Evolutionary conservation across 306 rosid species (phyloP).

Genomic region (Sechiopsis laciniata): DNA sequence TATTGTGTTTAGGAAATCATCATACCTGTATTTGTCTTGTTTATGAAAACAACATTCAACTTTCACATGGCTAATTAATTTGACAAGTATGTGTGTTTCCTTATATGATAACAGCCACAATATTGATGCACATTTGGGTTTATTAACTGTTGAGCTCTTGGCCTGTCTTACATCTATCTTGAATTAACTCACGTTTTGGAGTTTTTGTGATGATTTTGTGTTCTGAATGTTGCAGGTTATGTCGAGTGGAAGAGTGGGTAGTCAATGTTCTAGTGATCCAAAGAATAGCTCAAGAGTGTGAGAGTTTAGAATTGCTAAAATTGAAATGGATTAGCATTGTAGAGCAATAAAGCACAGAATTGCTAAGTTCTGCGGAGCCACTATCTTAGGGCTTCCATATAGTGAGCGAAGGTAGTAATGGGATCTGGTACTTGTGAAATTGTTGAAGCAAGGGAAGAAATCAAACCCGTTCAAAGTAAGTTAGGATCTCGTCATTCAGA

Average conservation of each 20-base stretch:
- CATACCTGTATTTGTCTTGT: background rate
- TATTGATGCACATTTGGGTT: conserved; percentile 6
- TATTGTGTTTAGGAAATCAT: background rate
- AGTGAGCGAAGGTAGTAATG: conserved; percentile 35
- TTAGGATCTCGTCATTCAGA: conserved; percentile 21
- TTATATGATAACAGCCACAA: background rate
- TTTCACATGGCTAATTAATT: background rate
- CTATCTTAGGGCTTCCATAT: background rate
- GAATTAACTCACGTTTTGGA: background rate
- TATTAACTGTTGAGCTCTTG: background rate
- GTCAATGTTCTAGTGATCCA: conserved; percentile 23
- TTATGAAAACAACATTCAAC: background rate
- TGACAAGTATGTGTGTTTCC: background rate
- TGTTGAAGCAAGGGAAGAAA: conserved; percentile 77
- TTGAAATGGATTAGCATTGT: conserved; percentile 1
- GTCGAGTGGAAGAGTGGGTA: conserved; percentile 24
- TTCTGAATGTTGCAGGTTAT: conserved; percentile 24
- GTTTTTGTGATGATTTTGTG: conserved; percentile 30
- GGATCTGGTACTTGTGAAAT: conserved; percentile 85
- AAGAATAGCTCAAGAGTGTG: conserved; percentile 25
- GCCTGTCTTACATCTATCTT: background rate
- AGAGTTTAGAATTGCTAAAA: conserved; percentile 26
- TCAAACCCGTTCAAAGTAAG: conserved; percentile 37
- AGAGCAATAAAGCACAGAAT: conserved; percentile 2
- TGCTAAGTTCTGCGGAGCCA: background rate